A percentile compares a stretch with the other conserved stretches of the same genome.
Evolutionary conservation across 805 yeast genomes (phyloP).

Genomic region (Yarrowia keelungensis): DNA sequence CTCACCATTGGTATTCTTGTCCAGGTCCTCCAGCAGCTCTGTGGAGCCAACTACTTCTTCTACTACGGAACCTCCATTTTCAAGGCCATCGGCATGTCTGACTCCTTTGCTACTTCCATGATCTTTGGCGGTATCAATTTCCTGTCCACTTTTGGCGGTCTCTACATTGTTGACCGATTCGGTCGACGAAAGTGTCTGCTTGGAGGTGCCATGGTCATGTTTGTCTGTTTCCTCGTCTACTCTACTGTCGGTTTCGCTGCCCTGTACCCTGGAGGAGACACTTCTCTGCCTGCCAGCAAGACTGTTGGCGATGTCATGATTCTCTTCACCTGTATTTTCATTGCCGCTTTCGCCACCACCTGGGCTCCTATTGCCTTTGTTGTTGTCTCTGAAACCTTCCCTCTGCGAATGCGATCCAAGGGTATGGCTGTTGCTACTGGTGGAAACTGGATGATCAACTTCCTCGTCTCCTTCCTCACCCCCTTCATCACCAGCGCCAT

Average conservation of each 20-base stretch:
- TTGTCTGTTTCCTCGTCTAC: conserved; percentile 61
- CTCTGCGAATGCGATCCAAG: conserved; percentile 63
- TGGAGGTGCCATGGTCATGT: conserved; percentile 58
- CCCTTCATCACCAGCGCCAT: conserved; percentile 68
- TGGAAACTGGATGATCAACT: conserved; percentile 55
- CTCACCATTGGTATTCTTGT: conserved; percentile 17
- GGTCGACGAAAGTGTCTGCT: conserved; percentile 60
- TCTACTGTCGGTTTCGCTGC: conserved; percentile 55
- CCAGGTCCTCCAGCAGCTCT: conserved; percentile 63
- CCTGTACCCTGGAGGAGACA: conserved; percentile 50
- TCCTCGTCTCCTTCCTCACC: conserved; percentile 69
- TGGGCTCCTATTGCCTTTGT: conserved; percentile 77
- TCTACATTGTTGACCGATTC: conserved; percentile 58
- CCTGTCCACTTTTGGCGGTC: conserved; percentile 58
- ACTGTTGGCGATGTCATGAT: conserved; percentile 63
- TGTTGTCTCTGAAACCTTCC: conserved; percentile 68
- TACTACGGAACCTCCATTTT: conserved; percentile 70
- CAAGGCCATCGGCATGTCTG: conserved; percentile 53
- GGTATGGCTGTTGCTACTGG: conserved; percentile 67
- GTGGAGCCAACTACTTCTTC: conserved; percentile 73
- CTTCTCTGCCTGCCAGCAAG: conserved; percentile 45
- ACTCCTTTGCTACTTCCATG: conserved; percentile 63
- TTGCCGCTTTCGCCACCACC: conserved; percentile 60
- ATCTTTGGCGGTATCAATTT: conserved; percentile 62
- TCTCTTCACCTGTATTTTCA: conserved; percentile 60